Evolutionary conservation across 352 stramenopile species (phyloP), one percentile per base, ranked within the genome.

Genomic region (Phytophthora kernoviae): DNA sequence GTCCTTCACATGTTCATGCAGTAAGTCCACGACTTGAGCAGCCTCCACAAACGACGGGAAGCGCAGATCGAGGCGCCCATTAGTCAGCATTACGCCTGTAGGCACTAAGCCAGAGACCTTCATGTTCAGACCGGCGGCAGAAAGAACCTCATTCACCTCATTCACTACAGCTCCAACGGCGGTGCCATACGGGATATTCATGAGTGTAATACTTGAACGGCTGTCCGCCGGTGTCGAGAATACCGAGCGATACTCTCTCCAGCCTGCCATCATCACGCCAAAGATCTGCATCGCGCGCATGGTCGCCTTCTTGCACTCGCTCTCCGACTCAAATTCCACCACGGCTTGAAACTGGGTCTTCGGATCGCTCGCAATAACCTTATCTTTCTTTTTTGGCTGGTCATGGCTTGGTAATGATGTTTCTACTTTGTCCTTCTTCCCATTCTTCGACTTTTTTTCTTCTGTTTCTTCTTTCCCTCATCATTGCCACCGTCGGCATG

Each of bases 221-320:
- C 76, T 44, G 12, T 85, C 74, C 22, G 62, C 67, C 0, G 63
- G 42, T 2, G 81, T 83, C 43, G 83, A 79, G 53, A 96, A 96
- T 52, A 92, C 84, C 0, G 87, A 75, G 0, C 87, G 87, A 51
- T 90, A 87, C 66, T 96, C 82, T n/a, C 87, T 89, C 72, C 71
- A 91, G 48, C 84, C 86, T 18, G 50, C 67, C 79, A 96, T 91
- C 83, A 96, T 94, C 18, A 96, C 84, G 22, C 87, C 87, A 55
- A 96, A 96, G 57, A 96, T 96, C 70, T 91, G 83, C 20, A 94
- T 59, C 43, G 87, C 81, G 8, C 81, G 83, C 59, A 90, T 85
- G 43, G 90, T 73, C 32, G 87, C 87, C 5, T 76, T 77, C 4
- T 87, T 75, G 11, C 71, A 77, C 5, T 56, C 68, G 39, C 54